Percentiles rank a stretch among this genome's conserved stretches.
phyloP scores from a whole-genome alignment of 1,284 basidiomycete species.

The Somion occarium region DNA sequence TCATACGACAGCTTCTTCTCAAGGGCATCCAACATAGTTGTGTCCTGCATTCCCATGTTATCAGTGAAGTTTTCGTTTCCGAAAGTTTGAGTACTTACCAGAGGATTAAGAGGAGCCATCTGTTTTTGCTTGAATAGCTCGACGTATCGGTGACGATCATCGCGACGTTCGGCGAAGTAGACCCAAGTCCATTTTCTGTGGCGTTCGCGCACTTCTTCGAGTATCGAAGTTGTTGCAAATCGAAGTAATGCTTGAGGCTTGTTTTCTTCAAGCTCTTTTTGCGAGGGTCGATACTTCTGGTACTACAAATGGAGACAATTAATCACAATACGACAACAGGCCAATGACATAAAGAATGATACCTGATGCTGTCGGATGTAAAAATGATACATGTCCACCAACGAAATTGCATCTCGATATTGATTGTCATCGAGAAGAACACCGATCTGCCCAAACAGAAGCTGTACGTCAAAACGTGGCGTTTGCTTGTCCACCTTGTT shows the following conservation, averaged over 20 bases:
- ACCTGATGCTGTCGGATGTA: slow-evolving; percentile 90
- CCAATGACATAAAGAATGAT: slow-evolving; percentile 16
- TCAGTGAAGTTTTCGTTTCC: background rate
- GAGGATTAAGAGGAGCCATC: slow-evolving; percentile 48
- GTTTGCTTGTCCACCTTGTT: slow-evolving; percentile 68
- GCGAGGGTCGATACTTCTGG: slow-evolving; percentile 70
- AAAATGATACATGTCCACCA: slow-evolving; percentile 97
- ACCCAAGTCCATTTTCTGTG: slow-evolving; percentile 89
- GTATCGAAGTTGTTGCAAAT: slow-evolving; percentile 83
- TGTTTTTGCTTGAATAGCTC: slow-evolving; percentile 82
- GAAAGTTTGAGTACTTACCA: slow-evolving; percentile 30
- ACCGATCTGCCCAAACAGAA: slow-evolving; percentile 93
- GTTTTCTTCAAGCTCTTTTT: slow-evolving; percentile 61
- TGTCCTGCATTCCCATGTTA: slow-evolving; percentile 47
- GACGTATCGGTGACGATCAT: slow-evolving; percentile 84
- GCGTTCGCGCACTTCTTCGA: slow-evolving; percentile 84
- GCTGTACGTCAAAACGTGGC: slow-evolving; percentile 86
- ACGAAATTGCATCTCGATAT: slow-evolving; percentile 91
- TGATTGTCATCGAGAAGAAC: slow-evolving; percentile 93
- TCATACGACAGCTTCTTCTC: slow-evolving; percentile 89
- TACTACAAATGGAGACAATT: slow-evolving; percentile 49
- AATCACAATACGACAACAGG: background rate
- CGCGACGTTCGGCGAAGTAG: slow-evolving; percentile 85
- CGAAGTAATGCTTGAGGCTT: slow-evolving; percentile 69
- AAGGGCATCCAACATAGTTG: slow-evolving; percentile 55